Base-by-base conservation (phyloP, 441 rosid genomes). In the Populus trichocarpa region DNA sequence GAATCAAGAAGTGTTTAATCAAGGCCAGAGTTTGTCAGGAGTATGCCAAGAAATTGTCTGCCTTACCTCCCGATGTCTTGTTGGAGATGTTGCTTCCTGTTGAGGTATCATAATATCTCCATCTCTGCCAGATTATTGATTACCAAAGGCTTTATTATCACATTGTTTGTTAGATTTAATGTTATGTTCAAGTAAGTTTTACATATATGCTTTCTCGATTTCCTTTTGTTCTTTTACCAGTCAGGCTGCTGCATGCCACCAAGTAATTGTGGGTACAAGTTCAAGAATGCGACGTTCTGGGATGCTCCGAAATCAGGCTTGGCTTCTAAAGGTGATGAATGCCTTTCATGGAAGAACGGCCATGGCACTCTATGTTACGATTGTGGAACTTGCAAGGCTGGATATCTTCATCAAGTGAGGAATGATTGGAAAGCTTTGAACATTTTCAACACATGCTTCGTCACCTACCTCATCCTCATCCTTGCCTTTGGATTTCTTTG, bases 181-280 rank as follows among this genome's bases (percentile, higher is more conserved):
- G 3, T 5, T 11, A 1, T 4, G 3, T 18, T 28, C 13, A 5
- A 30, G 33, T 0, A 6, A 67, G 18, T 5, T 14, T 28, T 13
- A 22, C 33, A 12, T 67, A 13, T 13, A 13, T 13, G 6, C 13
- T 26, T n/a, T 64, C 11, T 46, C 57, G 18, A 23, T 22, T 26
- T 40, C 4, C 42, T 18, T 38, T 25, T 18, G 13, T 42, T 8
- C 7, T 20, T 46, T n/a, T 40, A 22, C 10, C 69, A 76, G 79
- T 33, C 57, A 22, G 79, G 79, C 35, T 69, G 79, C 59, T 76
- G 79, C 46, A 59, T 69, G 74, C 79, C 79, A 59, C 46, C 79
- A 22, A 22, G 32, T 38, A 25, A 36, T 9, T 76, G 79, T 69
- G 79, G 73, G 0, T 76, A 40, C 59, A 69, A 38, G 26, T 69